Conservation (phyloP, 306 rosid genomes). For the Cucurbita maxima region DNA sequence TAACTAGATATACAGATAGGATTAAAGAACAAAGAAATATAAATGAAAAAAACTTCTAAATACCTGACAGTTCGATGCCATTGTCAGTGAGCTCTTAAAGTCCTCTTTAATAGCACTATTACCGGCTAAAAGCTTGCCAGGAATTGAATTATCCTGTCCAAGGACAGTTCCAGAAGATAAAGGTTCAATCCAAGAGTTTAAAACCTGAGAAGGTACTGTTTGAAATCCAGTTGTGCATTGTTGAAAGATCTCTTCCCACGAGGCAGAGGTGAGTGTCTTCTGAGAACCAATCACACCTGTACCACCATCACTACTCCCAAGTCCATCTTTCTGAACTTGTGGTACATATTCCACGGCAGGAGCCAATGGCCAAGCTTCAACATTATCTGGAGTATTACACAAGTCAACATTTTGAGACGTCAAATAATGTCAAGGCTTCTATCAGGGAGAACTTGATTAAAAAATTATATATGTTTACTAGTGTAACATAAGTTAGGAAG, state of each 20-base stretch:
- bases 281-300: constrained; percentile 21
- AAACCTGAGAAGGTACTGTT: constrained; percentile 33
- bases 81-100: constrained; percentile 29
- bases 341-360: constrained; percentile 35
- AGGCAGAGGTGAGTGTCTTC: constrained; percentile 29
- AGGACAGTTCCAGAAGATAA: constrained; percentile 21
- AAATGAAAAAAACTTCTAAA: not conserved
- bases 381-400: constrained; percentile 19
- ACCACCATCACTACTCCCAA: constrained; percentile 19
- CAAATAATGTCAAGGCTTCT: constrained; percentile 11
- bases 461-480: not conserved
- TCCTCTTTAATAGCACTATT: constrained; percentile 22
- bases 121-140: constrained; percentile 16
- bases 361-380: constrained; percentile 31
- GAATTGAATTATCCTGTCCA: constrained; percentile 27
- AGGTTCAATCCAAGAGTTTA: constrained; percentile 30
- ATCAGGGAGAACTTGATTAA: not conserved
- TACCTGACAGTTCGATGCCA: constrained; percentile 65
- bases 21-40: not conserved
- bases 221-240: constrained; percentile 26
- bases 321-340: constrained; percentile 26
- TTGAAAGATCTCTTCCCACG: constrained; percentile 56
- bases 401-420: not conserved
- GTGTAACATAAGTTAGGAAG: not conserved
- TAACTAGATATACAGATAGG: not conserved